These are phyloP conservation scores for Barnettozyma populi DNA, from an alignment of 805 yeast species.

Conservation along the genomic window DNA sequence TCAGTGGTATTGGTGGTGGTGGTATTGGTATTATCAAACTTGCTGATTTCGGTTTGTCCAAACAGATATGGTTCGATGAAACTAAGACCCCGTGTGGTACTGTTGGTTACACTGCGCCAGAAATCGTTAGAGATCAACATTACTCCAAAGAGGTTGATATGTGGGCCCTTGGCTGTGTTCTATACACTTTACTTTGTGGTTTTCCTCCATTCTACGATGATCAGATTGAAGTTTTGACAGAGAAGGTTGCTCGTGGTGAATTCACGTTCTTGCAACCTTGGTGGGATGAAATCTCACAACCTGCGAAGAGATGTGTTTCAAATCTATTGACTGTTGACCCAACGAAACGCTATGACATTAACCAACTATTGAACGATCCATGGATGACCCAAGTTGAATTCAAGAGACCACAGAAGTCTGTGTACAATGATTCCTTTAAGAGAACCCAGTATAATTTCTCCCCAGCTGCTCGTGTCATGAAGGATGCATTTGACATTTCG, in stretches of 20 bases:
- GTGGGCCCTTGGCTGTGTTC: conserved; percentile 70
- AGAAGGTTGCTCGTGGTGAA: conserved; percentile 66
- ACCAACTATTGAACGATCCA: conserved; percentile 63
- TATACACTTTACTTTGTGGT: conserved; percentile 65
- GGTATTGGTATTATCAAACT: conserved; percentile 58
- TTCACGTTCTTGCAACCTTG: conserved; percentile 74
- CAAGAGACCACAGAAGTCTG: conserved; percentile 19
- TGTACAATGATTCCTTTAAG: conserved; percentile 17
- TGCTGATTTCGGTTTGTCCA: conserved; percentile 69
- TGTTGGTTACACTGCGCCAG: conserved; percentile 73
- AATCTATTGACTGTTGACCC: conserved; percentile 69
- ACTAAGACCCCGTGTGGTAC: conserved; percentile 75
- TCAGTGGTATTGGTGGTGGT: conserved; percentile 52
- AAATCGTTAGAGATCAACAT: conserved; percentile 52
- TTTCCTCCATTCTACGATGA: conserved; percentile 73
- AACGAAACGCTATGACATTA: conserved; percentile 57
- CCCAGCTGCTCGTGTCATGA: conserved; percentile 74
- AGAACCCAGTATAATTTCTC: conserved; percentile 36
- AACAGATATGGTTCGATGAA: conserved; percentile 42
- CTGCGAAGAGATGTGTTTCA: conserved; percentile 64
- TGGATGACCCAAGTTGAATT: conserved; percentile 42
- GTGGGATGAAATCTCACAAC: conserved; percentile 80
- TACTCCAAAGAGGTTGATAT: conserved; percentile 66
- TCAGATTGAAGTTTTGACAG: conserved; percentile 57
- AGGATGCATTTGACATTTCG: conserved; percentile 82